These are phyloP conservation scores for Backusella psychrophila DNA, from an alignment of 192 early-diverging fungal genomes.

Conservation along the genomic window DNA sequence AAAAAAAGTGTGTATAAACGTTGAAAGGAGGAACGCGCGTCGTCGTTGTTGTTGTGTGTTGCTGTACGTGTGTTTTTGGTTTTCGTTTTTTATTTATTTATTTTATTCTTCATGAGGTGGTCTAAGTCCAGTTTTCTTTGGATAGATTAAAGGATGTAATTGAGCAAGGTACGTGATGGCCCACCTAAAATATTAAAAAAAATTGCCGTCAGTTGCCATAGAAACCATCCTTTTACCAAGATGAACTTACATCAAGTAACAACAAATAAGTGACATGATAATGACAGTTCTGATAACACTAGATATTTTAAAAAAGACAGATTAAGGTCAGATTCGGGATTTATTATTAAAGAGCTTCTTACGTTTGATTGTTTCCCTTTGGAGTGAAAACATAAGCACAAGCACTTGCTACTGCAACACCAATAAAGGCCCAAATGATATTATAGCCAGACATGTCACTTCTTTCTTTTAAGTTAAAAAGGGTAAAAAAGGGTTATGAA, in stretches of 20 bases:
- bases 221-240: not conserved
- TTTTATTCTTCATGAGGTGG: constrained; percentile 15
- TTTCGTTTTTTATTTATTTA: constrained; percentile 1
- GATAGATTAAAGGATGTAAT: constrained; percentile 78
- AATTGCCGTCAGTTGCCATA: not conserved
- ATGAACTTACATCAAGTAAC: constrained; percentile 60
- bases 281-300: constrained; percentile 58
- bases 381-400: constrained; percentile 55
- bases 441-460: constrained; percentile 45
- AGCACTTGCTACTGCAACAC: constrained; percentile 38
- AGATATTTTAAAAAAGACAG: constrained; percentile 9
- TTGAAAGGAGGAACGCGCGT: not conserved
- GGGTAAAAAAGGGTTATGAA: not conserved
- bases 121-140: constrained; percentile 68
- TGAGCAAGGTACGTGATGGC: constrained; percentile 87
- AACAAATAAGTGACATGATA: constrained; percentile 55
- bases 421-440: constrained; percentile 54
- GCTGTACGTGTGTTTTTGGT: not conserved
- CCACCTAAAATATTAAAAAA: constrained; percentile 61
- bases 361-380: constrained; percentile 63
- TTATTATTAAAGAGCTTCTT: constrained; percentile 12
- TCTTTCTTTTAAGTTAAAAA: not conserved
- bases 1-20: not conserved
- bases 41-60: not conserved
- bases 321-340: not conserved